Conservation (phyloP, 2,329 filamentous ascomycete species). For the Colletotrichum navitas region DNA sequence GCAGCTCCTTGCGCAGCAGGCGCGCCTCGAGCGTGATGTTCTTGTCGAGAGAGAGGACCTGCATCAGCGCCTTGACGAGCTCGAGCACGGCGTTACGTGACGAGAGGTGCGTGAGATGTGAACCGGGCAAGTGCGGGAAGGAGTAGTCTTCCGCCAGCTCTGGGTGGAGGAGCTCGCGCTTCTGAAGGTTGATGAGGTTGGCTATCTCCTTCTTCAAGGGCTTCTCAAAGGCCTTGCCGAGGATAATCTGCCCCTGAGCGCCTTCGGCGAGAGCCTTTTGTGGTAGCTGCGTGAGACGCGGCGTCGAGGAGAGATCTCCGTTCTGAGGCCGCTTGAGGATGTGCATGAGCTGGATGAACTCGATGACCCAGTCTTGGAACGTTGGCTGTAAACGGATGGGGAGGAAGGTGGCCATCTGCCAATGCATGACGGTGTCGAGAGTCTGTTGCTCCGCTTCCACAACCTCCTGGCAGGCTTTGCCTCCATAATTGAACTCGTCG, state of each 20-base stretch:
- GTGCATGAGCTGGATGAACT: conserved; percentile 97
- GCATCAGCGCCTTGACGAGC: conserved; percentile 92
- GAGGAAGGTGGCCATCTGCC: conserved; percentile 94
- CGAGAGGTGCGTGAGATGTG: conserved; percentile 66
- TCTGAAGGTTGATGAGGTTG: conserved; percentile 84
- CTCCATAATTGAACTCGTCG: conserved; percentile 98
- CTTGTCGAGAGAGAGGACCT: conserved; percentile 91
- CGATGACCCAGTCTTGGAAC: conserved; percentile 93
- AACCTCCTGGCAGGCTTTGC: conserved; percentile 89
- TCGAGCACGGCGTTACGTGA: conserved; percentile 71
- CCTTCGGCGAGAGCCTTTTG: conserved; percentile 71
- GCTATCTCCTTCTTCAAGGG: conserved; percentile 91
- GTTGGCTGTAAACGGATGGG: conserved; percentile 82
- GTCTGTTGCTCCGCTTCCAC: conserved; percentile 79
- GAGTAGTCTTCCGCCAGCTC: conserved; percentile 88
- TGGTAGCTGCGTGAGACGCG: conserved; percentile 70
- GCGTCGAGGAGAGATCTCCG: conserved; percentile 64
- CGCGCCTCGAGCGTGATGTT: conserved; percentile 90
- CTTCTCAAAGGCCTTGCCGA: conserved; percentile 87
- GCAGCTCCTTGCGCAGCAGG: conserved; percentile 87
- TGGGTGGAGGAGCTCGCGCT: conserved; percentile 88
- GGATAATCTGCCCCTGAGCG: conserved; percentile 72
- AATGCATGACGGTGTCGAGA: conserved; percentile 95
- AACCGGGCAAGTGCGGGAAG: conserved; percentile 85
- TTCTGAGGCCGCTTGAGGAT: conserved; percentile 77